phyloP scores from a whole-genome alignment of 345 rosid genomes.

The Salix dunnii region DNA sequence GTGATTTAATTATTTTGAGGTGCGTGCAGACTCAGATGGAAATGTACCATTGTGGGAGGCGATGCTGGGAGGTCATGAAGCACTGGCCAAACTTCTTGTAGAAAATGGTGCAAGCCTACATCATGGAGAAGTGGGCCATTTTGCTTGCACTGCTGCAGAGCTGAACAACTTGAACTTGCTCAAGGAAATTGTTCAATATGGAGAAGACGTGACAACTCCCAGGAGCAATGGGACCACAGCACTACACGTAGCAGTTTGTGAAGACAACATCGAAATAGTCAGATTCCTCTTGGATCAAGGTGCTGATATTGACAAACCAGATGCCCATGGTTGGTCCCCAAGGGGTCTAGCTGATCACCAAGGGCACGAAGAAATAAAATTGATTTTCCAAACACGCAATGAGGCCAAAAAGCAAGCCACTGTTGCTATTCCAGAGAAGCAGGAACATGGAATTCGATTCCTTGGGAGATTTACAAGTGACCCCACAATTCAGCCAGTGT shows the following conservation, averaged over 20 bases:
- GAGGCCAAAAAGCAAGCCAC: conserved; percentile 38
- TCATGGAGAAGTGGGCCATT: conserved; percentile 68
- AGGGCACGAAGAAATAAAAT: conserved; percentile 72
- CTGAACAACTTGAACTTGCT: conserved; percentile 57
- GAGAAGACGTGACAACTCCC: conserved; percentile 57
- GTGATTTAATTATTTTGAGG: background rate
- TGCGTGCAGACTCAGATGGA: conserved; percentile 60
- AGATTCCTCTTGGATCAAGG: conserved; percentile 64
- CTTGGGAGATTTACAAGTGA: conserved; percentile 74
- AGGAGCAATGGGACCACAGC: conserved; percentile 59
- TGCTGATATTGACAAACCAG: conserved; percentile 59
- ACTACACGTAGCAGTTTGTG: conserved; percentile 77
- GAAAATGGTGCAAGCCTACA: conserved; percentile 46
- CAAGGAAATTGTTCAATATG: conserved; percentile 44
- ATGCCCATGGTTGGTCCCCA: conserved; percentile 61
- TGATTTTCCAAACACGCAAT: conserved; percentile 37
- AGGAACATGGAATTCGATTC: conserved; percentile 35
- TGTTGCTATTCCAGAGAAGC: conserved; percentile 45
- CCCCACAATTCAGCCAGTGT: conserved; percentile 49
- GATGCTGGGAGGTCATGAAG: conserved; percentile 55
- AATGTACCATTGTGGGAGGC: conserved; percentile 85
- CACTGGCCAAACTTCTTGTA: conserved; percentile 40
- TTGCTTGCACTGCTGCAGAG: conserved; percentile 72
- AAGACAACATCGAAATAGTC: conserved; percentile 63
- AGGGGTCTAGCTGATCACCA: conserved; percentile 80